Base-by-base conservation (phyloP, 2,329 filamentous ascomycete species). In the Emergomyces africanus region DNA sequence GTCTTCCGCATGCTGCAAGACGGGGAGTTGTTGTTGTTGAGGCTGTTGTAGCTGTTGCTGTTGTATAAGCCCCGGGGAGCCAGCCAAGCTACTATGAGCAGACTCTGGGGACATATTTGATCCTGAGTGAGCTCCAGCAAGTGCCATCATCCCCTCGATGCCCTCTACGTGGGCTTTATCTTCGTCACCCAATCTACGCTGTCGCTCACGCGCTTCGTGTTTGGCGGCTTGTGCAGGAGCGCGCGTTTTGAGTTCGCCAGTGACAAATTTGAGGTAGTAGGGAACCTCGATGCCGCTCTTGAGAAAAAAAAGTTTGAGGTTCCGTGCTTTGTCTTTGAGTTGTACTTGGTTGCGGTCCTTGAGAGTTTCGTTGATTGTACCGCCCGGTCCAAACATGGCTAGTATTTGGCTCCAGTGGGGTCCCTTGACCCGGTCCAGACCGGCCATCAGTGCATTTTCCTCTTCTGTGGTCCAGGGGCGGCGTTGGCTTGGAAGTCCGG, bases 371-470 rank as follows among this genome's bases (percentile, higher is more conserved):
- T 85, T 91, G 28, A 92, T 83, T 0, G 86, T 87, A 5, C 90
- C 90, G 48, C 86, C 87, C 0, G 83, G 81, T 0, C 90, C 90
- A 69, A 92, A 95, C 48, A 95, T 81, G 1, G 86, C 86, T 14
- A 96, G 77, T 53, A 96, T 96, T 69, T 95, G 90, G 65, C 88
- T 92, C 90, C 90, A 96, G 67, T 96, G 90, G 20, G 90, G 90
- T 0, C 90, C 90, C 69, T 91, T 90, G 53, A 96, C 90, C 70
- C 87, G 84, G 68, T 95, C 90, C 3, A 96, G 81, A 0, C 90
- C 90, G 54, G 87, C 83, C 86, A 96, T 92, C 20, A 96, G 78
- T 0, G 90, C 90, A 71, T 90, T 90, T 69, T 96, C 90, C 72
- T 96, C 90, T 63, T 94, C 89, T 3, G 87, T 85, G 0, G 87